Base-by-base conservation (phyloP, 108 stramenopile species). In the Parietichytrium sp. region DNA sequence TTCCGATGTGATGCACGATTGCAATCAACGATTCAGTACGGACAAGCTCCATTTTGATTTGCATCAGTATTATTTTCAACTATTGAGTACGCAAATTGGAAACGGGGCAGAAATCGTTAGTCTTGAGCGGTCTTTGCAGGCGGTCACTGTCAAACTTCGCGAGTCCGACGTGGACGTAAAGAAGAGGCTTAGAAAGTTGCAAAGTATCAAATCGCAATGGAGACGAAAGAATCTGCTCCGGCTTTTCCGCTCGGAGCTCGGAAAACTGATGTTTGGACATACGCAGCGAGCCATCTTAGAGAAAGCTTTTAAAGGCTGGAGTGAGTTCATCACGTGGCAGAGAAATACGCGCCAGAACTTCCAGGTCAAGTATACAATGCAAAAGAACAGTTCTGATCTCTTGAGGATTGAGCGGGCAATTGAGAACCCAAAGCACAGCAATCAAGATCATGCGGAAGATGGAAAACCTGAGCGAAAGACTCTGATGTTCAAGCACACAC, bases 81-180 rank as follows among this genome's bases (percentile, higher is more conserved):
- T 72, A 42, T 42, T 72, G 38, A 72, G 61, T 25, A n/a, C n/a
- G 10, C 61, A 72, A 2, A 72, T 72, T 20, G 61, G 38, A 1
- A 72, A 72, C 61, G 33, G 10, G n/a, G 61, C 61, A n/a, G 61
- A 72, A 42, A 42, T 72, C 0, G 61, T 72, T n/a, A 72, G 61
- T 1, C 42, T 72, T 12, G 61, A 72, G 3, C 33, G 61, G 6
- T 33, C 61, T 47, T 3, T 72, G 33, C 61, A 72, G 42, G 45
- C 42, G 20, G 20, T 72, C 6, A n/a, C 20, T 0, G 38, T 25
- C 10, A 42, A 72, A 27, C 36, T 38, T 31, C 33, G 61, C 10
- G 61, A 33, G 38, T 45, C 36, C 36, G 13, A 45, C 13, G 61
- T n/a, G 33, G 61, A 72, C 42, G n/a, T n/a, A n/a, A n/a, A n/a